Evolutionary conservation across 306 rosid species (phyloP).

Genomic region (Ziziphus jujuba): DNA sequence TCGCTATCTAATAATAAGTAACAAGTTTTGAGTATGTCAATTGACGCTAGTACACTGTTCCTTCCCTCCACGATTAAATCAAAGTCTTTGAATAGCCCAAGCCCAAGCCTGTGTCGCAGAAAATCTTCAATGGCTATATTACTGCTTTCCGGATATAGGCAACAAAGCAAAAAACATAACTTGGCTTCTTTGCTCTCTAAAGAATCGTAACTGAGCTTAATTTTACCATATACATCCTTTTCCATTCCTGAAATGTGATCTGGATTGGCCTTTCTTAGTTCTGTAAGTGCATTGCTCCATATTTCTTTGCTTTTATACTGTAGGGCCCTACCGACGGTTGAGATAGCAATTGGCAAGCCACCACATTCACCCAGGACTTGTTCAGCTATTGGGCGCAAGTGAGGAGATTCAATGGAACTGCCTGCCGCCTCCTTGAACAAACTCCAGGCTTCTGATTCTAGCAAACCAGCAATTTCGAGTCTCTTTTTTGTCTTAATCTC

Average conservation of each 20-base stretch:
- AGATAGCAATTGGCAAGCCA: conserved; percentile 42
- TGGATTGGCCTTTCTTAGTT: conserved; percentile 11
- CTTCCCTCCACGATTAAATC: conserved; percentile 3
- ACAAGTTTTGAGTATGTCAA: neutral
- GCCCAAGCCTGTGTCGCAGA: neutral
- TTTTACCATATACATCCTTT: neutral
- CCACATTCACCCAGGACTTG: conserved; percentile 31
- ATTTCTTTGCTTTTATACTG: conserved; percentile 26
- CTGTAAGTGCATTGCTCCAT: conserved; percentile 40
- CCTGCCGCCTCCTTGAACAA: conserved; percentile 6
- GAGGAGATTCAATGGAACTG: neutral
- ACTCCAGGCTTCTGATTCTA: neutral
- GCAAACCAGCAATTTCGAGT: neutral
- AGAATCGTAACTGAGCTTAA: conserved; percentile 29
- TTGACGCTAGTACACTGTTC: neutral
- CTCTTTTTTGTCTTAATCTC: neutral
- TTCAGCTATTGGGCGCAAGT: conserved; percentile 11
- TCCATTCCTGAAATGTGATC: neutral
- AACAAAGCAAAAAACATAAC: conserved; percentile 28
- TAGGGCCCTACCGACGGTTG: conserved; percentile 24
- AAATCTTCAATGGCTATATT: neutral
- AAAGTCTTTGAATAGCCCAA: conserved; percentile 3
- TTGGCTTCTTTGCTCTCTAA: conserved; percentile 22
- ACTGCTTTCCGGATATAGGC: neutral
- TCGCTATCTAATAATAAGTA: neutral